Evolutionary conservation across 2,329 filamentous ascomycete genomes (phyloP).

Genomic region (Lachnum nothofagi): DNA sequence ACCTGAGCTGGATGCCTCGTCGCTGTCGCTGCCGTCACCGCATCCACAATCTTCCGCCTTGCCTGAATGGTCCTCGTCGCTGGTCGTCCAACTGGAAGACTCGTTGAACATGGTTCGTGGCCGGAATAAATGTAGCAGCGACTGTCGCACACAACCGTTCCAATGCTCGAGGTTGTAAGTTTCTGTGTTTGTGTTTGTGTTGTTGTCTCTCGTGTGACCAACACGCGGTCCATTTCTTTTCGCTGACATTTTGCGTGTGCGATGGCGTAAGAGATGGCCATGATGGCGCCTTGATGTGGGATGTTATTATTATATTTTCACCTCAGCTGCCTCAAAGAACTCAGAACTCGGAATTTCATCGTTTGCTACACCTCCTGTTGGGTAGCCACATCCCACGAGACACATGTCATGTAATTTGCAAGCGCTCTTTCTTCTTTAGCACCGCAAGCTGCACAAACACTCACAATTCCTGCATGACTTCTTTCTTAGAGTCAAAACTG

Average conservation of each 20-base stretch:
- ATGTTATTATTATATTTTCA: too few relatives aligned
- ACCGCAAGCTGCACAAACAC: background rate
- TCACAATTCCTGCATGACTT: background rate
- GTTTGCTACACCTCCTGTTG: too few relatives aligned
- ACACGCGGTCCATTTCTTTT: background rate
- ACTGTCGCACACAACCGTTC: constrained; percentile 17
- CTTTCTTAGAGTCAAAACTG: background rate
- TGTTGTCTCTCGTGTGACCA: background rate
- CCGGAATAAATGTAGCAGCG: background rate
- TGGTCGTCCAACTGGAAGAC: constrained; percentile 7
- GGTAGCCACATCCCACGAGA: background rate
- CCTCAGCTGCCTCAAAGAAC: too few relatives aligned
- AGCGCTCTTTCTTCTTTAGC: background rate
- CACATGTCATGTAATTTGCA: background rate
- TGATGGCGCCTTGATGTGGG: constrained; percentile 21
- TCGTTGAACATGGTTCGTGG: constrained; percentile 5
- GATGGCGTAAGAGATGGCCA: constrained; percentile 8
- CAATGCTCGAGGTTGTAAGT: constrained; percentile 10
- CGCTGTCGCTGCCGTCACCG: too few relatives aligned
- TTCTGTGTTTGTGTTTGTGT: background rate
- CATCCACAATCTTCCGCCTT: background rate
- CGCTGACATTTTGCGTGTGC: constrained; percentile 6
- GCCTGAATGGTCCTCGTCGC: background rate
- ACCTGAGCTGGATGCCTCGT: too few relatives aligned
- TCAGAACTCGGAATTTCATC: too few relatives aligned